Evolutionary conservation across 768 basidiomycete genomes (phyloP).

Genomic region (Termitomyces sp.): DNA sequence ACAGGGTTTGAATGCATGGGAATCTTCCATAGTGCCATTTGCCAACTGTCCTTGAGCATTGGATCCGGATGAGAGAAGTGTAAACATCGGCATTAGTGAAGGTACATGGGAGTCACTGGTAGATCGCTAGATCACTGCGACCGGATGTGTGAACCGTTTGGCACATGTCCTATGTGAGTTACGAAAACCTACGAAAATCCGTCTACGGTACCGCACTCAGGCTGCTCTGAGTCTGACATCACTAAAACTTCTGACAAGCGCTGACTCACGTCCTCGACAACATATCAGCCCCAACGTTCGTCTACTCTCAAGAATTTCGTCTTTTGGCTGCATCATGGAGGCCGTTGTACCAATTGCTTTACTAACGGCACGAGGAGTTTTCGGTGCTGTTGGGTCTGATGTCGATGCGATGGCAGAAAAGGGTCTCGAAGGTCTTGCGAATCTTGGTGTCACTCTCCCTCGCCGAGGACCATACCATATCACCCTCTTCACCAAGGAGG

Average conservation of each 20-base stretch:
- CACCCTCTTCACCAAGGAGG: conserved; percentile 39
- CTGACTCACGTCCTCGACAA: not conserved
- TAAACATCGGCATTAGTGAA: conserved; percentile 5
- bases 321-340: conserved; percentile 5
- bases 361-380: conserved; percentile 18
- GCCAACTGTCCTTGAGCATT: conserved; percentile 56
- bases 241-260: too few relatives aligned
- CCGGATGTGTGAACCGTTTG: too few relatives aligned
- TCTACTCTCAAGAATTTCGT: not conserved
- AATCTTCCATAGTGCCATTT: conserved; percentile 45
- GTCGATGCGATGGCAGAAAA: conserved; percentile 21
- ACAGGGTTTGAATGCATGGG: conserved; percentile 40
- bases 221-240: too few relatives aligned
- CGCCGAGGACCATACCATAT: conserved; percentile 33
- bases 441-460: conserved; percentile 1
- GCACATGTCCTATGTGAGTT: too few relatives aligned
- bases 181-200: too few relatives aligned
- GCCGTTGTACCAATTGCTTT: conserved; percentile 1
- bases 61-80: conserved; percentile 29
- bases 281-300: not conserved
- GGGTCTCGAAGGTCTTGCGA: conserved; percentile 6
- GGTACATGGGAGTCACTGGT: not conserved
- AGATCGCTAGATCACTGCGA: not conserved
- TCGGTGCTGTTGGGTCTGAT: conserved; percentile 19
- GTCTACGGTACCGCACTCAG: too few relatives aligned